Conservation (phyloP, 2,329 filamentous ascomycete species). For the Verticillium isaacii region DNA sequence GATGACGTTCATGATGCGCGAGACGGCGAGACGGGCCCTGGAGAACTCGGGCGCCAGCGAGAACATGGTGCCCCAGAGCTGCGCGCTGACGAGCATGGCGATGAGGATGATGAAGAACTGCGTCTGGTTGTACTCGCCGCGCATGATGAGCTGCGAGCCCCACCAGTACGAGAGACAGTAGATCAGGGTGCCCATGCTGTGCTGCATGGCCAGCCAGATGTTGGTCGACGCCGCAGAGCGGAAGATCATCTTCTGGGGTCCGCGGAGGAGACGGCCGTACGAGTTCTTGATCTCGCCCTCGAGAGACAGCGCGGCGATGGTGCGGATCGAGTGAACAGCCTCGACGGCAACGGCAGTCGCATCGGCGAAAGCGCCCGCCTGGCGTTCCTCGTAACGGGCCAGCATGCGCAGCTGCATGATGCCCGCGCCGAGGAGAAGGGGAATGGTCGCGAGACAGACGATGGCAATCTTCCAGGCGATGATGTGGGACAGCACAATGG, state of each 20-base stretch:
- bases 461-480: slow-evolving; percentile 57
- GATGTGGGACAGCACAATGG: slow-evolving; percentile 48
- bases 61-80: slow-evolving; percentile 60
- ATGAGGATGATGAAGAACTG: slow-evolving; percentile 61
- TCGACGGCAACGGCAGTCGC: slow-evolving; percentile 44
- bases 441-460: slow-evolving; percentile 48
- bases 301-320: slow-evolving; percentile 24
- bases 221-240: slow-evolving; percentile 27
- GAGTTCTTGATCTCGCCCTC: slow-evolving; percentile 25
- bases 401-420: slow-evolving; percentile 48
- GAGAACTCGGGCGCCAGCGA: slow-evolving; percentile 60
- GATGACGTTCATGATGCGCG: slow-evolving; percentile 34
- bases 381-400: slow-evolving; percentile 38
- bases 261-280: slow-evolving; percentile 22
- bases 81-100: slow-evolving; percentile 56
- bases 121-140: slow-evolving; percentile 48
- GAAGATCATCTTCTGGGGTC: slow-evolving; percentile 14
- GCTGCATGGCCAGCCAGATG: slow-evolving; percentile 42
- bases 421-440: slow-evolving; percentile 47
- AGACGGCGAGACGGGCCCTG: slow-evolving; percentile 48
- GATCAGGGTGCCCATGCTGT: slow-evolving; percentile 48
- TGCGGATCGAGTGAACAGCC: slow-evolving; percentile 43
- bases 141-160: slow-evolving; percentile 56
- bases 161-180: slow-evolving; percentile 66
- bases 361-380: slow-evolving; percentile 42